A percentile compares a stretch with the other conserved stretches of the same genome.
Conservation (phyloP, 805 yeast species). For the Wickerhamiella allomyrinae region DNA sequence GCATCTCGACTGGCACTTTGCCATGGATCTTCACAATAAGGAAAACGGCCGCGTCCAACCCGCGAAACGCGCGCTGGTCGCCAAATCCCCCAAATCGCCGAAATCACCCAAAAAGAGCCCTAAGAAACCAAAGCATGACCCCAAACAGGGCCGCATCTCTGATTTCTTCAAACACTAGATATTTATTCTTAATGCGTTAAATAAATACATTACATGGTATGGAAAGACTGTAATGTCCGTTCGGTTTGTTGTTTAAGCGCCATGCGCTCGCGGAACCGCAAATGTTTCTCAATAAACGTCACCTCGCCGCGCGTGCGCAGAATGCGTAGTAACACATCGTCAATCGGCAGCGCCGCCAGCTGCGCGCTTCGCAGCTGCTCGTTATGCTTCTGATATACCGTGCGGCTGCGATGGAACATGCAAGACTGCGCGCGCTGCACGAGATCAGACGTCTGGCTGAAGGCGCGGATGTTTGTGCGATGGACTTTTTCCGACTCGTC, state of each 20-base stretch:
- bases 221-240: conserved; percentile 20
- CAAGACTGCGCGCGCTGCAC: conserved; percentile 53
- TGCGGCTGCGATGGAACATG: conserved; percentile 54
- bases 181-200: neutral
- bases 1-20: conserved; percentile 31
- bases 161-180: neutral
- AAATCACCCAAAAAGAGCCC: neutral
- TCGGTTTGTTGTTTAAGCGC: conserved; percentile 44
- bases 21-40: conserved; percentile 19
- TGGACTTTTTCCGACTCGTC: conserved; percentile 47
- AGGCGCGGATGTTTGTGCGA: conserved; percentile 36
- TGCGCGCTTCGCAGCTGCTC: conserved; percentile 33
- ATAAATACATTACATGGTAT: neutral
- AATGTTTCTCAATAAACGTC: conserved; percentile 41
- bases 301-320: conserved; percentile 51
- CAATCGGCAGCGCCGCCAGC: conserved; percentile 34
- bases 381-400: conserved; percentile 35
- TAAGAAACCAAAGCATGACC: neutral
- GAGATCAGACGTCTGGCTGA: conserved; percentile 29
- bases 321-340: conserved; percentile 60
- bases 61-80: neutral
- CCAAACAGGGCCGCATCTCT: neutral
- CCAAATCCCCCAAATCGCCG: neutral
- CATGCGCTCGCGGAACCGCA: conserved; percentile 47
- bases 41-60: neutral